phyloP scores from a whole-genome alignment of 2,329 filamentous ascomycete species.

The Fusarium anthophilum region DNA sequence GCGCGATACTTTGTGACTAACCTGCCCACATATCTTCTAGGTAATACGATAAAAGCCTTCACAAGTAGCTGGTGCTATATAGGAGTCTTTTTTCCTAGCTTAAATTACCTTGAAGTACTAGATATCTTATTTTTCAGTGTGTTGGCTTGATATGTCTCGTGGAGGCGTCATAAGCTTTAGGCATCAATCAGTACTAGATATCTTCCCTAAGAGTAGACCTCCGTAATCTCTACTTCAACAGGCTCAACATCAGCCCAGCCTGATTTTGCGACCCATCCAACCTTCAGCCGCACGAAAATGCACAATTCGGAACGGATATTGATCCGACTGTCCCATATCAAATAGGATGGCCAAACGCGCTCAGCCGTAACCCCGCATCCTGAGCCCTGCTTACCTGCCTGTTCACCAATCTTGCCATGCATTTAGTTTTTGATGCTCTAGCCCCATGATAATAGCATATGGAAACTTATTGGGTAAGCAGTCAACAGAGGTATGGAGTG shows the following conservation, averaged over 20 bases:
- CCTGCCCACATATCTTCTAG: background rate
- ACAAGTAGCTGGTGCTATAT: no score
- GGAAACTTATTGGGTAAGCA: no score
- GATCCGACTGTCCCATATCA: background rate
- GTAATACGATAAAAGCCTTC: background rate
- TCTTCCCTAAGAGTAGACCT: background rate
- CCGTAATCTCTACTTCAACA: background rate
- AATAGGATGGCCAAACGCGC: background rate
- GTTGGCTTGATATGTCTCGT: no score
- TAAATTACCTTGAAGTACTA: no score
- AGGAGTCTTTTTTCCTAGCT: rapidly evolving
- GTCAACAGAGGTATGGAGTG: background rate
- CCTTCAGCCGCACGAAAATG: background rate
- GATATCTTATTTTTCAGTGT: no score
- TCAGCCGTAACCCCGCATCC: background rate
- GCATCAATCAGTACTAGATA: no score
- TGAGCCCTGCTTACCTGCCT: background rate
- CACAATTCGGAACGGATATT: background rate
- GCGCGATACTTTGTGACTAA: background rate
- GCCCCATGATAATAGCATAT: background rate
- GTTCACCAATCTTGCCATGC: no score
- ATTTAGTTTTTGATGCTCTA: no score
- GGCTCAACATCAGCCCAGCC: background rate
- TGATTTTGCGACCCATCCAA: background rate
- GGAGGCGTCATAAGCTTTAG: no score